Conservation (phyloP, 768 basidiomycete genomes). For the Pilatotrama ljubarskyi region DNA sequence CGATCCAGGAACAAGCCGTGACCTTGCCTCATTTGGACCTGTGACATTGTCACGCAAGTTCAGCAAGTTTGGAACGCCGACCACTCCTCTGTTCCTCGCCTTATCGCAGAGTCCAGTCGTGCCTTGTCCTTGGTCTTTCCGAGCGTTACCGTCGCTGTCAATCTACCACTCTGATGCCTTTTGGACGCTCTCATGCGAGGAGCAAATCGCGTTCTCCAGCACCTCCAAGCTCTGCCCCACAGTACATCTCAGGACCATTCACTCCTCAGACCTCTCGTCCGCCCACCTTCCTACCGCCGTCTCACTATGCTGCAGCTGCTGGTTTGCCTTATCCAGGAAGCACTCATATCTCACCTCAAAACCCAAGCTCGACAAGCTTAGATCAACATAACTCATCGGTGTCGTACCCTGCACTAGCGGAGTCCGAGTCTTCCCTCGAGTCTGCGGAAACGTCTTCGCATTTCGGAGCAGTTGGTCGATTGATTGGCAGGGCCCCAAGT, state of each 20-base stretch:
- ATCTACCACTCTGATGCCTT: constrained; percentile 5
- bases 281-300: constrained; percentile 35
- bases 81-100: background rate
- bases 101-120: background rate
- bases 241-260: background rate
- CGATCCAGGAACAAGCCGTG: background rate
- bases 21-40: background rate
- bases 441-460: constrained; percentile 1
- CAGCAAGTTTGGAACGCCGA: background rate
- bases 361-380: background rate
- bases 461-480: background rate
- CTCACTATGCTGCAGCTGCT: constrained; percentile 39
- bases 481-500: constrained; percentile 11
- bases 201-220: constrained; percentile 24
- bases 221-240: constrained; percentile 4
- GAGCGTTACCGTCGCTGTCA: background rate
- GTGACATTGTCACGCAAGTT: constrained; percentile 6
- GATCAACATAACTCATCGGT: background rate
- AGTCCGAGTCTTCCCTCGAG: constrained; percentile 8
- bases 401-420: constrained; percentile 17
- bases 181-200: constrained; percentile 21
- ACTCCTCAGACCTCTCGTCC: constrained; percentile 18
- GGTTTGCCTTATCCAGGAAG: constrained; percentile 19
- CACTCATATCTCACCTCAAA: background rate
- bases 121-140: background rate